These are phyloP conservation scores for Aspergillus neotritici DNA, from an alignment of 2,329 filamentous ascomycete genomes.

Conservation along the genomic window DNA sequence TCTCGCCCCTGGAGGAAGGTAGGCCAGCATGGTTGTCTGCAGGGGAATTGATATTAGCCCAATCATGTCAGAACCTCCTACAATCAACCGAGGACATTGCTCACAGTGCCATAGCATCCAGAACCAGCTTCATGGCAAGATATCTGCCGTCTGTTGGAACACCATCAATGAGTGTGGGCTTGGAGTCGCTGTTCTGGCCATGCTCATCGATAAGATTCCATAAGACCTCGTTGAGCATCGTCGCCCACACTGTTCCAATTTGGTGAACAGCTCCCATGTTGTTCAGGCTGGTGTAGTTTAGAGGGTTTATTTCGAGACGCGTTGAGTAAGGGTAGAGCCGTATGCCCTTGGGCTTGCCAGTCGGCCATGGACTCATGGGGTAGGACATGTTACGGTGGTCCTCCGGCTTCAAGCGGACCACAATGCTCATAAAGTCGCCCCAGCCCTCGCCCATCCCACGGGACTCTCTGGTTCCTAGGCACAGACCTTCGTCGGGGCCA, in stretches of 20 bases:
- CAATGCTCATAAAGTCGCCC: slow-evolving; percentile 13
- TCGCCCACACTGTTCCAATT: slow-evolving; percentile 12
- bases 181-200: slow-evolving; percentile 9
- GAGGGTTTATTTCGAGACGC: slow-evolving; percentile 6
- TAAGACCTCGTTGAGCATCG: slow-evolving; percentile 13
- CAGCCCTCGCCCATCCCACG: slow-evolving; percentile 16
- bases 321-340: slow-evolving; percentile 13
- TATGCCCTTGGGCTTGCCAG: slow-evolving; percentile 5
- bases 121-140: slow-evolving; percentile 13
- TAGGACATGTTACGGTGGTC: slow-evolving; percentile 8
- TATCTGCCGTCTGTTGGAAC: slow-evolving; percentile 13
- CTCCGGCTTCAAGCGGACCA: slow-evolving; percentile 11
- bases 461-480: slow-evolving; percentile 8
- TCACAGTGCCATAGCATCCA: slow-evolving; percentile 14
- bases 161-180: slow-evolving; percentile 1
- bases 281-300: slow-evolving; percentile 9
- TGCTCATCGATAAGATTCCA: slow-evolving; percentile 15
- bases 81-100: not conserved
- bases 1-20: slow-evolving; percentile 12
- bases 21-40: slow-evolving; percentile 15
- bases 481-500: slow-evolving; percentile 9
- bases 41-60: not conserved
- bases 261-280: slow-evolving; percentile 5
- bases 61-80: not conserved
- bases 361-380: slow-evolving; percentile 10